phyloP scores from a whole-genome alignment of 2,329 filamentous ascomycete species.

The Alternaria gaisen region DNA sequence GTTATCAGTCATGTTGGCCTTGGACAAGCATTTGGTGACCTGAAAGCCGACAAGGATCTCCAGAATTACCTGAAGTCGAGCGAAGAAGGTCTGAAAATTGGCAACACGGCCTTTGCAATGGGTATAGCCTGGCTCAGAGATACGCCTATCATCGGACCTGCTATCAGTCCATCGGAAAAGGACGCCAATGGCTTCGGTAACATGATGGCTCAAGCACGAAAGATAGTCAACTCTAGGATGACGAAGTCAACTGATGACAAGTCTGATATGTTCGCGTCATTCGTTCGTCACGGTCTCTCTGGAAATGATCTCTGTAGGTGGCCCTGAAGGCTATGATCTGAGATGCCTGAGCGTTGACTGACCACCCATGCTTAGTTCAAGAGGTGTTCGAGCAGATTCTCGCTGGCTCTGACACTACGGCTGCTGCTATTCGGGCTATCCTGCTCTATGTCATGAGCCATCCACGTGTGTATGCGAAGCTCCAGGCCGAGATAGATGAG shows the following conservation, averaged over 20 bases:
- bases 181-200: slow-evolving; percentile 40
- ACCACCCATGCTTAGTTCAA: slow-evolving; percentile 37
- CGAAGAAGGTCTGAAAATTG: slow-evolving; percentile 46
- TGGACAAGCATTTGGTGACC: slow-evolving; percentile 62
- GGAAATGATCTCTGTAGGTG: slow-evolving; percentile 48
- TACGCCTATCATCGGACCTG: slow-evolving; percentile 35
- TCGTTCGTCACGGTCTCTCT: slow-evolving; percentile 58
- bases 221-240: slow-evolving; percentile 54
- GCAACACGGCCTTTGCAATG: slow-evolving; percentile 38
- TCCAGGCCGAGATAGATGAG: slow-evolving; percentile 58
- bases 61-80: slow-evolving; percentile 58
- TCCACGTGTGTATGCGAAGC: slow-evolving; percentile 55
- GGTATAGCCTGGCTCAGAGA: slow-evolving; percentile 39
- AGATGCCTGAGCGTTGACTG: neutral
- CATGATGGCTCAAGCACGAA: slow-evolving; percentile 46
- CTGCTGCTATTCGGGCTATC: slow-evolving; percentile 63
- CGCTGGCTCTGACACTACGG: slow-evolving; percentile 67
- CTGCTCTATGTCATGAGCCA: slow-evolving; percentile 64
- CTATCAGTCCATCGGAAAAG: slow-evolving; percentile 50
- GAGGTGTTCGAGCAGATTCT: slow-evolving; percentile 58
- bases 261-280: slow-evolving; percentile 64
- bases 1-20: slow-evolving; percentile 64
- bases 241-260: slow-evolving; percentile 53
- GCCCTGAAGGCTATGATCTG: neutral
- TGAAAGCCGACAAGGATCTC: slow-evolving; percentile 60